A percentile compares a stretch with the other conserved stretches of the same genome.
These are phyloP conservation scores for Mortierella sp. DNA, from an alignment of 371 early-diverging fungal species.

Conservation along the genomic window DNA sequence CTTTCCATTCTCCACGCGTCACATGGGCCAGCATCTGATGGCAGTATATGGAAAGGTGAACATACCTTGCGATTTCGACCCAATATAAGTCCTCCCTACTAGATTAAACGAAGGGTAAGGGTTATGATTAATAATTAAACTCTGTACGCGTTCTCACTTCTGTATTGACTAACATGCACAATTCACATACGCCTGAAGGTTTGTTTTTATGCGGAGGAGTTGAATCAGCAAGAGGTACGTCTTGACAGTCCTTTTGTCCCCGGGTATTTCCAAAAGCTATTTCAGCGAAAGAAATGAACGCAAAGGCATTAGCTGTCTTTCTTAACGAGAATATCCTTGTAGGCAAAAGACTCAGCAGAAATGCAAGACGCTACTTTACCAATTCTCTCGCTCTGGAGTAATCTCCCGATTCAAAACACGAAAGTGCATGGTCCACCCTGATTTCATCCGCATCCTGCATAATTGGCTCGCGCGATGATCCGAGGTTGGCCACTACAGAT, in stretches of 20 bases:
- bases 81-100: not conserved
- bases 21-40: not conserved
- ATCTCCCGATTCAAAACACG: constrained; percentile 23
- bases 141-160: not conserved
- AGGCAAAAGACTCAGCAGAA: too few species aligned
- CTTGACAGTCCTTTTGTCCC: constrained; percentile 19
- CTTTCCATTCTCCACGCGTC: not conserved
- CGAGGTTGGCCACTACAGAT: not conserved
- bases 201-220: constrained; percentile 12
- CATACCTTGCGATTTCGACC: not conserved
- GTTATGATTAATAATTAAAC: not conserved
- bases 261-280: constrained; percentile 38
- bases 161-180: too few species aligned
- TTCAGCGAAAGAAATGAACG: too few species aligned
- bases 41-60: not conserved
- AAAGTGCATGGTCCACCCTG: constrained; percentile 18
- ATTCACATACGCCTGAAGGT: constrained; percentile 11
- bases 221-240: constrained; percentile 35
- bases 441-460: constrained; percentile 2
- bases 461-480: not conserved
- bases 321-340: not conserved
- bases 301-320: not conserved
- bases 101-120: not conserved
- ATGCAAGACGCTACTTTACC: constrained; percentile 18
- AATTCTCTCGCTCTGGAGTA: constrained; percentile 18